Conservation (phyloP, 2,329 filamentous ascomycete genomes). For the Cercospora brassicicola region DNA sequence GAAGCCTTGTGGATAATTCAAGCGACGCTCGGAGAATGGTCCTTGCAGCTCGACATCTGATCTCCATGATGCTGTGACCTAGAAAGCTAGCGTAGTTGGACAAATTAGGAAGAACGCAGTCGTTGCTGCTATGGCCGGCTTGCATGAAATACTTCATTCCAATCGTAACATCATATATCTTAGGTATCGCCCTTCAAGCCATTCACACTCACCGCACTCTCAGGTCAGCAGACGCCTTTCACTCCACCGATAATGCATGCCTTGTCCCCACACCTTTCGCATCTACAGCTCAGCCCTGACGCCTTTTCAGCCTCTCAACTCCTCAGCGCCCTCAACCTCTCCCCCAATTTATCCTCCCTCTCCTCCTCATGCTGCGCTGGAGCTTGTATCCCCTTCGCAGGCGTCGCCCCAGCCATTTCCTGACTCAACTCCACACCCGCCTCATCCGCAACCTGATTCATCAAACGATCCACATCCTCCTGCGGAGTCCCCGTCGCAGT, state of each 20-base stretch:
- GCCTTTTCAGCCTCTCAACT: constrained; percentile 32
- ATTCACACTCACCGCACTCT: too few species aligned
- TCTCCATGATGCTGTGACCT: too few species aligned
- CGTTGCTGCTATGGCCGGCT: background rate
- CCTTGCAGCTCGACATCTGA: too few species aligned
- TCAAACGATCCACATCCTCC: constrained; percentile 82
- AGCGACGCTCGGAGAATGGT: too few species aligned
- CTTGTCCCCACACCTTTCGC: too few species aligned
- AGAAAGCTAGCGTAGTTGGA: too few species aligned
- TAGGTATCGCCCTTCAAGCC: background rate
- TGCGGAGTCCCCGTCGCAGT: constrained; percentile 74
- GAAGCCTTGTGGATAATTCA: too few species aligned
- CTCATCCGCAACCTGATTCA: constrained; percentile 84
- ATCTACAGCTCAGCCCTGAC: too few species aligned
- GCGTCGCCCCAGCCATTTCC: constrained; percentile 65
- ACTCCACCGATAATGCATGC: too few species aligned
- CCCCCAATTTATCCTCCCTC: constrained; percentile 71
- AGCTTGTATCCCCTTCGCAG: constrained; percentile 57
- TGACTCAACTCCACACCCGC: constrained; percentile 78
- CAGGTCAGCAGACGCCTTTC: too few species aligned
- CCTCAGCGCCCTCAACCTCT: constrained; percentile 57
- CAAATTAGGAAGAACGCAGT: too few species aligned
- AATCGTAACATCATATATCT: constrained; percentile 10
- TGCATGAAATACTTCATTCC: background rate
- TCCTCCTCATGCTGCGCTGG: constrained; percentile 62